Evolutionary conservation across 2,329 filamentous ascomycete species (phyloP), one percentile per base, ranked within the genome.

Genomic region (Aspergillus sp.): DNA sequence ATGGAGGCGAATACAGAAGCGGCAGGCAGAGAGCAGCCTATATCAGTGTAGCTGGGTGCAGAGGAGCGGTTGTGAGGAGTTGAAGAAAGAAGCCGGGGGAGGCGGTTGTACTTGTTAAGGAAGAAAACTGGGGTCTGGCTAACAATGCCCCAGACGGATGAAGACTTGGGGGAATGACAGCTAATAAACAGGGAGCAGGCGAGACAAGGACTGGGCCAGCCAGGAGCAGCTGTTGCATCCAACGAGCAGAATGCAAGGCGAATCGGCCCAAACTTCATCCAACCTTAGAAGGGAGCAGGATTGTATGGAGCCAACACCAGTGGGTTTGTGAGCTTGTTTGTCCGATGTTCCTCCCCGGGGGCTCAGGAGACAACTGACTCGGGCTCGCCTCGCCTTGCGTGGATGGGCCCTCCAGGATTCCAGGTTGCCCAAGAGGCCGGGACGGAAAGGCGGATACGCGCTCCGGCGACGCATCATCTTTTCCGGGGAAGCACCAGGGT

Each of bases 401-500:
- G 27, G 27, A 30, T 9, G 27, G 27, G 27, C 27, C 8, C 11
- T 30, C 37, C n/a, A 37, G 5, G 37, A 20, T 15, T 37, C 20
- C 27, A 52, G 22, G 22, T 30, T 46, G 44, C 37, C 60, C 60
- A 64, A 49, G 48, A 56, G 55, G 57, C 61, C 56, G 60, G 60
- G 45, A 59, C 58, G 60, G 56, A 51, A 59, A 57, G 54, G 56
- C 54, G 58, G 60, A 45, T 58, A 57, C 48, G 20, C 49, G 44
- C 34, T 37, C 55, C 39, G 54, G 47, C 30, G 54, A 56, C 37
- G 44, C 53, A 50, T 56, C 54, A 56, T 48, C 47, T 56, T 37
- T 37, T 37, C 34, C n/a, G 48, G 49, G 46, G 48, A 39, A 51
- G 27, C 34, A 41, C 11, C 30, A 44, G 44, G 44, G 44, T 27